phyloP scores from a whole-genome alignment of 2,329 filamentous ascomycete genomes.

The Colletotrichum limetticola region DNA sequence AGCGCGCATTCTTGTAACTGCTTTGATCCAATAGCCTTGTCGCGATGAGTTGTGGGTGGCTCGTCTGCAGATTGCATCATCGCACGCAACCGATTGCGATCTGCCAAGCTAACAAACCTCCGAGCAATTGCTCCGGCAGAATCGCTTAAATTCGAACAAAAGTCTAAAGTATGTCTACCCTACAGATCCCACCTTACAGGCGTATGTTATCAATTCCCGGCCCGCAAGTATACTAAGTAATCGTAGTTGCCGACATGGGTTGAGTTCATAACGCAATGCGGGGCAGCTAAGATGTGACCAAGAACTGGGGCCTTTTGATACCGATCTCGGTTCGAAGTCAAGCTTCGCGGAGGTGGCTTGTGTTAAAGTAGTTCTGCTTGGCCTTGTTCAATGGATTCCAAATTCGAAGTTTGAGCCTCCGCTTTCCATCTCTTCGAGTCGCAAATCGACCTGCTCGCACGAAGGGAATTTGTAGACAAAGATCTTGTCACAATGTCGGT shows the following conservation, averaged over 20 bases:
- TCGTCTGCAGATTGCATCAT: conserved; percentile 18
- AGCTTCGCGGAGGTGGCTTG: neutral
- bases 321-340: conserved; percentile 3
- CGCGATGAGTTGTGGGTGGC: neutral
- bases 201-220: neutral
- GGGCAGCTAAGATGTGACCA: conserved; percentile 12
- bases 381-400: neutral
- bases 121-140: neutral
- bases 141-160: neutral
- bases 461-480: neutral
- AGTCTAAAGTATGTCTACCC: neutral
- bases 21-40: conserved; percentile 41
- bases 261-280: conserved; percentile 14
- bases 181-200: neutral
- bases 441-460: neutral
- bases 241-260: neutral
- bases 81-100: conserved; percentile 17
- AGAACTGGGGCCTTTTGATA: neutral
- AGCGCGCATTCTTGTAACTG: neutral
- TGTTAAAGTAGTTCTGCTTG: neutral
- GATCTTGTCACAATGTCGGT: neutral
- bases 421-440: neutral
- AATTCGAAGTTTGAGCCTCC: neutral
- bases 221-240: too few species aligned
- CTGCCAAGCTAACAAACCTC: neutral